phyloP scores from a whole-genome alignment of 805 yeast species.

The Ogataea methanolica region DNA sequence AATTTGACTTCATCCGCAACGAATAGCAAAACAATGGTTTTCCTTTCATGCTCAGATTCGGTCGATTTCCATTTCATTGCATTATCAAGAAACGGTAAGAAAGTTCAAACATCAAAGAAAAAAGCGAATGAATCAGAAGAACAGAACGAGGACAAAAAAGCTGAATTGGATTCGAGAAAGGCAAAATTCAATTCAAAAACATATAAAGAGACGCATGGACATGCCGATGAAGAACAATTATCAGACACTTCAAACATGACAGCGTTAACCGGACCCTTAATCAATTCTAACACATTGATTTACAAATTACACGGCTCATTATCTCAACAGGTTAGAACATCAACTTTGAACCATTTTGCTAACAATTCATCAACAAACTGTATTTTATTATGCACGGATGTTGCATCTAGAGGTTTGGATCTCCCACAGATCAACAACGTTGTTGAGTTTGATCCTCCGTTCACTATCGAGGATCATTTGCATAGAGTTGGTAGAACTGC shows the following conservation, averaged over 20 bases:
- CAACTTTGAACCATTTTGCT: constrained; percentile 64
- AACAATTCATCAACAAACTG: constrained; percentile 36
- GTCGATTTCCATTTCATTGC: constrained; percentile 87
- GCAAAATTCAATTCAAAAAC: constrained; percentile 4
- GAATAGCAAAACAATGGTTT: constrained; percentile 64
- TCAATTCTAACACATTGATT: constrained; percentile 41
- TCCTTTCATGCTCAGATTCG: constrained; percentile 93
- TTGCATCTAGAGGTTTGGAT: constrained; percentile 95
- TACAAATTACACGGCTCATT: constrained; percentile 88
- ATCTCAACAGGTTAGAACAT: constrained; percentile 75
- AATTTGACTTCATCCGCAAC: constrained; percentile 34
- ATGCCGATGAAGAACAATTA: constrained; percentile 18
- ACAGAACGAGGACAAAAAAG: constrained; percentile 5
- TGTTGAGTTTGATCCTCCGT: constrained; percentile 93
- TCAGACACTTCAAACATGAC: constrained; percentile 30
- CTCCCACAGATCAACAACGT: constrained; percentile 81
- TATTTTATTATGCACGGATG: constrained; percentile 91
- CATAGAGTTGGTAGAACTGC: constrained; percentile 98
- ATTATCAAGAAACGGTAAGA: constrained; percentile 56
- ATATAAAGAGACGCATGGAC: constrained; percentile 2
- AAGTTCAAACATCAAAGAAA: constrained; percentile 19
- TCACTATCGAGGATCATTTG: constrained; percentile 87
- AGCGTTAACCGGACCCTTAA: constrained; percentile 48
- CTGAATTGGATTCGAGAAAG: constrained; percentile 4
- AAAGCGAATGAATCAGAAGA: constrained; percentile 13